Evolutionary conservation across 371 early-diverging fungal genomes (phyloP).

Genomic region (Mucor piriformis): DNA sequence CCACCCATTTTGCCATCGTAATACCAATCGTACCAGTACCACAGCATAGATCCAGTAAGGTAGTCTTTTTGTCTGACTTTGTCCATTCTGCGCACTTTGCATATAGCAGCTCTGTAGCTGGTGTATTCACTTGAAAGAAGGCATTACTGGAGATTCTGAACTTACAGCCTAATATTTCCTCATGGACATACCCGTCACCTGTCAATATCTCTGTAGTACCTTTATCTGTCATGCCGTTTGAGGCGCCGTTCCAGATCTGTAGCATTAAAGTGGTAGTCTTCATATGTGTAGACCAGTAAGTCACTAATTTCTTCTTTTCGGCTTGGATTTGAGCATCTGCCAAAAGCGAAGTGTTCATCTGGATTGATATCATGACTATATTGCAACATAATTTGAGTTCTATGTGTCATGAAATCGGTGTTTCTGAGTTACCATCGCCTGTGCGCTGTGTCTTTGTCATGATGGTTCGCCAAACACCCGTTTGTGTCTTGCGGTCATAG

Average conservation of each 20-base stretch:
- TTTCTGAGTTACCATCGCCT: constrained; percentile 27
- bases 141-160: constrained; percentile 79
- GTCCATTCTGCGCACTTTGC: constrained; percentile 51
- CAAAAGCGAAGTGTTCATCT: constrained; percentile 55
- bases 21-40: constrained; percentile 91
- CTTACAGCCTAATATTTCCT: constrained; percentile 62
- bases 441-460: constrained; percentile 65
- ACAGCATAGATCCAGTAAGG: constrained; percentile 82
- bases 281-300: constrained; percentile 37
- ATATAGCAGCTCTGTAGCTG: constrained; percentile 73
- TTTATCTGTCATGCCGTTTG: constrained; percentile 62
- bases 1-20: constrained; percentile 69
- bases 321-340: constrained; percentile 39
- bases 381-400: not conserved
- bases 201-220: constrained; percentile 48
- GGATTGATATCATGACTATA: constrained; percentile 67
- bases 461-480: constrained; percentile 72
- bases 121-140: constrained; percentile 85
- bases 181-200: constrained; percentile 67
- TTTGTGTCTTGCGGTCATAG: constrained; percentile 63
- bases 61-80: constrained; percentile 42
- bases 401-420: not conserved
- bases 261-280: constrained; percentile 58
- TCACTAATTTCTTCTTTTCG: constrained; percentile 39
- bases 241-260: constrained; percentile 58